Conservation (phyloP, 2,329 filamentous ascomycete genomes). For the Epicoccum nigrum region DNA sequence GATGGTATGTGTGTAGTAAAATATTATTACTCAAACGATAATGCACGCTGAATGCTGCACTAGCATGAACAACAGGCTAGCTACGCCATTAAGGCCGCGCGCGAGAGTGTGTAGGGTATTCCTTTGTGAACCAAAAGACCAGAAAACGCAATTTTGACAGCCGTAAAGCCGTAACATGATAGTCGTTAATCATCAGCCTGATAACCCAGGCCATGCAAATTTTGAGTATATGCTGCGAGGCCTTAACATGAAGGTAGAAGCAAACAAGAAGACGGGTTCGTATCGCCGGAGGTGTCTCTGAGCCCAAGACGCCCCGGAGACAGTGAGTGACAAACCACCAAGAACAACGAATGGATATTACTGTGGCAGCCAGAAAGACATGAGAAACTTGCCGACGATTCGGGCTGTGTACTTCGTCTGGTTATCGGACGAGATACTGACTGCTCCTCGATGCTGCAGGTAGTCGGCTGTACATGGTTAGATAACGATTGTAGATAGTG, state of each 20-base stretch:
- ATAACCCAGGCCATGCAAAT: slow-evolving; percentile 2
- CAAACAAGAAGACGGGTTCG: neutral
- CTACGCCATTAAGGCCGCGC: neutral
- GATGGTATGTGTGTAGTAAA: neutral
- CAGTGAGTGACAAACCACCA: neutral
- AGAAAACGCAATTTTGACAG: neutral
- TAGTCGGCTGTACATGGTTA: slow-evolving; percentile 45
- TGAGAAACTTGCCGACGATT: slow-evolving; percentile 52
- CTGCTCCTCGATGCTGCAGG: slow-evolving; percentile 44
- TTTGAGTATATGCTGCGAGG: neutral
- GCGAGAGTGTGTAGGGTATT: neutral
- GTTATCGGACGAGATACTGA: slow-evolving; percentile 48
- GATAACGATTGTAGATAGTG: neutral
- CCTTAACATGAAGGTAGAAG: neutral
- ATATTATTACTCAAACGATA: slow-evolving; percentile 3
- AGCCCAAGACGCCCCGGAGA: neutral
- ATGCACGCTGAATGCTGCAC: neutral
- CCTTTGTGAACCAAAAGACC: neutral
- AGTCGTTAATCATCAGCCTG: slow-evolving; percentile 10
- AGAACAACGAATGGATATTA: neutral
- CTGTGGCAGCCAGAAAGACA: slow-evolving; percentile 44
- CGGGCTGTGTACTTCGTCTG: slow-evolving; percentile 52
- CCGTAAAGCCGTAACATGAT: slow-evolving; percentile 1
- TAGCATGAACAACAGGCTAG: neutral
- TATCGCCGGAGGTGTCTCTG: neutral